Conservation (phyloP, 1,284 basidiomycete species). For the Ceratorhiza oryzae-sativae region DNA sequence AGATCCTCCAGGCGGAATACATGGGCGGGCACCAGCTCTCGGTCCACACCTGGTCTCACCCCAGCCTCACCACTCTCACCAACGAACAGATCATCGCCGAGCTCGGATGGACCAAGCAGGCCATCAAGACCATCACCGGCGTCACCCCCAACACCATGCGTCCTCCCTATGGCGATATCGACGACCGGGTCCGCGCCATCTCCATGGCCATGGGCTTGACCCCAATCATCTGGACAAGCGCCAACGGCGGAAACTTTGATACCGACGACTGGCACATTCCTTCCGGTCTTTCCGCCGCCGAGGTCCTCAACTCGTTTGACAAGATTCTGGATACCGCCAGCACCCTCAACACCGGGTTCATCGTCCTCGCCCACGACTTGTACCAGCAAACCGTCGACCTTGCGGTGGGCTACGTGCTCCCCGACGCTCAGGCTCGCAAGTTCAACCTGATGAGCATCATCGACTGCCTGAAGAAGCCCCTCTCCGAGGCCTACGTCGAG, state of each 20-base stretch:
- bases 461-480: slow-evolving; percentile 42
- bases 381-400: slow-evolving; percentile 45
- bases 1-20: slow-evolving; percentile 46
- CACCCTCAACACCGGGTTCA: slow-evolving; percentile 41
- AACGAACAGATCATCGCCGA: slow-evolving; percentile 63
- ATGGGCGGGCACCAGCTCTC: slow-evolving; percentile 48
- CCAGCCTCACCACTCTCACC: slow-evolving; percentile 47
- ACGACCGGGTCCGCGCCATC: slow-evolving; percentile 60
- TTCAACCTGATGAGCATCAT: slow-evolving; percentile 43
- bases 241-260: slow-evolving; percentile 45
- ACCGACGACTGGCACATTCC: slow-evolving; percentile 45
- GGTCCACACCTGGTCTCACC: slow-evolving; percentile 56
- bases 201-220: slow-evolving; percentile 51
- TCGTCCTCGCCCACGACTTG: slow-evolving; percentile 45
- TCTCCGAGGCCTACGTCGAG: slow-evolving; percentile 44
- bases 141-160: slow-evolving; percentile 42
- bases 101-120: slow-evolving; percentile 57
- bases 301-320: slow-evolving; percentile 41
- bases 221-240: slow-evolving; percentile 52
- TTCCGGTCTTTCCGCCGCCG: slow-evolving; percentile 25
- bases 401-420: slow-evolving; percentile 45
- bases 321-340: slow-evolving; percentile 38
- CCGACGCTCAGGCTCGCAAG: slow-evolving; percentile 41
- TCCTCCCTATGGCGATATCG: slow-evolving; percentile 55
- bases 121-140: slow-evolving; percentile 50